Evolutionary conservation across 352 stramenopile species (phyloP).

Genomic region (Phytophthora macrochlamydospora): DNA sequence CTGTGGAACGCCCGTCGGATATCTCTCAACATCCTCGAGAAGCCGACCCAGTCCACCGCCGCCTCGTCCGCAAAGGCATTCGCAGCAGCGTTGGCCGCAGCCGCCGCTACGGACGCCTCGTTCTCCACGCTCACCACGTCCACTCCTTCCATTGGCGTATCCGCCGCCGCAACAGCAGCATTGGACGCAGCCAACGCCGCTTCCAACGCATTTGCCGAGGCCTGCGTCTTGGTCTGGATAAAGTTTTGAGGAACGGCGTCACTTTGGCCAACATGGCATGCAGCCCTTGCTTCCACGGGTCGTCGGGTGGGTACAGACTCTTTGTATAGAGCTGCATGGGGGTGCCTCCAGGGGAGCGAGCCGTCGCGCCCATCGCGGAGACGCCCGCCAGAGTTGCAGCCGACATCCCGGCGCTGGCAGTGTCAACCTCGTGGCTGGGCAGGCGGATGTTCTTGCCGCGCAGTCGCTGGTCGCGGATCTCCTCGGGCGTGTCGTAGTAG

Average conservation of each 20-base stretch:
- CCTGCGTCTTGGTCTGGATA: slow-evolving; percentile 33
- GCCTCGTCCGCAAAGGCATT: slow-evolving; percentile 12
- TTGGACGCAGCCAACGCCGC: slow-evolving; percentile 9
- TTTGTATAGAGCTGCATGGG: slow-evolving; percentile 22
- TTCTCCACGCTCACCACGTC: slow-evolving; percentile 4
- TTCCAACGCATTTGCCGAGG: slow-evolving; percentile 16
- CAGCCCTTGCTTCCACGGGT: slow-evolving; percentile 75
- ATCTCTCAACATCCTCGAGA: slow-evolving; percentile 72
- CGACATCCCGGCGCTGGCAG: background rate
- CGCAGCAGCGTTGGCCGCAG: slow-evolving; percentile 3
- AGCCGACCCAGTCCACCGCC: slow-evolving; percentile 70
- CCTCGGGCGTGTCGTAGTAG: slow-evolving; percentile 83
- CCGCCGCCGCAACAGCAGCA: slow-evolving; percentile 2
- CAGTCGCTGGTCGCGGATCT: slow-evolving; percentile 73
- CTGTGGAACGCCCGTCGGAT: slow-evolving; percentile 88
- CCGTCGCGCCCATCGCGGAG: background rate
- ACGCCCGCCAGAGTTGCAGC: background rate
- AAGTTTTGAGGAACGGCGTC: slow-evolving; percentile 73
- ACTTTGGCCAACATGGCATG: slow-evolving; percentile 53
- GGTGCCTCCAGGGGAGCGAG: background rate
- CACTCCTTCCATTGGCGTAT: background rate
- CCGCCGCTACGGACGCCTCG: background rate
- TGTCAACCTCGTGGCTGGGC: background rate
- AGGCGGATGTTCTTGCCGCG: slow-evolving; percentile 58
- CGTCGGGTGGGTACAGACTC: slow-evolving; percentile 65